These are phyloP conservation scores for Polytrichum commune DNA, from an alignment of 225 moss, liverwort and hornwort species.

Conservation along the genomic window DNA sequence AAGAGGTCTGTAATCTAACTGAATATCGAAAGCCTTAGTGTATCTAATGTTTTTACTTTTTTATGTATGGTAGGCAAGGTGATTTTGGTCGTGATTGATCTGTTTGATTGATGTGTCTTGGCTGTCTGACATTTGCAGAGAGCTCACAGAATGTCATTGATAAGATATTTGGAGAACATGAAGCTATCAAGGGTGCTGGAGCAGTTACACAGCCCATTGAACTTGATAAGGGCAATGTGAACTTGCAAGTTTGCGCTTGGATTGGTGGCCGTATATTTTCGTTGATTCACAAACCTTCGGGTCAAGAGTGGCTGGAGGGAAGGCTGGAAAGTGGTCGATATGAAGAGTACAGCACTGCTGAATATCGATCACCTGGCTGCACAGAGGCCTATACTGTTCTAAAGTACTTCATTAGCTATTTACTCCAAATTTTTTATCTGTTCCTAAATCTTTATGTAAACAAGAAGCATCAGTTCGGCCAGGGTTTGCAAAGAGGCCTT, in stretches of 20 bases:
- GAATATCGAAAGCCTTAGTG: background rate
- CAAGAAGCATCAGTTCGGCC: too few relatives aligned
- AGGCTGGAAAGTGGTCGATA: constrained; percentile 79
- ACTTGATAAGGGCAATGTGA: constrained; percentile 29
- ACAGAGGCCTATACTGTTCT: constrained; percentile 69
- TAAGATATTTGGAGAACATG: constrained; percentile 50
- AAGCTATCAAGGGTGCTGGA: constrained; percentile 45
- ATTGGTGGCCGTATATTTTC: constrained; percentile 86
- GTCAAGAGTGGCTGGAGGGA: constrained; percentile 73
- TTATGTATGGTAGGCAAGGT: too few relatives aligned
- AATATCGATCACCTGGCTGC: constrained; percentile 80
- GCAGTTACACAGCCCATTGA: constrained; percentile 47
- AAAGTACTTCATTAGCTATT: constrained; percentile 30
- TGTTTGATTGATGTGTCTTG: too few relatives aligned
- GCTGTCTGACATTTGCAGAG: constrained; percentile 15
- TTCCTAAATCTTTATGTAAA: too few relatives aligned
- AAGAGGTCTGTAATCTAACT: constrained; percentile 23
- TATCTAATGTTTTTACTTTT: too few relatives aligned
- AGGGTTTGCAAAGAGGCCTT: too few relatives aligned
- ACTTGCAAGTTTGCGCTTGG: constrained; percentile 60
- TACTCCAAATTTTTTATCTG: too few relatives aligned
- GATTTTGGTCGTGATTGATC: too few relatives aligned
- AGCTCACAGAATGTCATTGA: constrained; percentile 22
- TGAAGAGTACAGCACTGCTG: constrained; percentile 88
- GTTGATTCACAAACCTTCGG: constrained; percentile 58